Evolutionary conservation across 1,139 yeast genomes (phyloP).

Genomic region (Debaryomycetaceae sp.): DNA sequence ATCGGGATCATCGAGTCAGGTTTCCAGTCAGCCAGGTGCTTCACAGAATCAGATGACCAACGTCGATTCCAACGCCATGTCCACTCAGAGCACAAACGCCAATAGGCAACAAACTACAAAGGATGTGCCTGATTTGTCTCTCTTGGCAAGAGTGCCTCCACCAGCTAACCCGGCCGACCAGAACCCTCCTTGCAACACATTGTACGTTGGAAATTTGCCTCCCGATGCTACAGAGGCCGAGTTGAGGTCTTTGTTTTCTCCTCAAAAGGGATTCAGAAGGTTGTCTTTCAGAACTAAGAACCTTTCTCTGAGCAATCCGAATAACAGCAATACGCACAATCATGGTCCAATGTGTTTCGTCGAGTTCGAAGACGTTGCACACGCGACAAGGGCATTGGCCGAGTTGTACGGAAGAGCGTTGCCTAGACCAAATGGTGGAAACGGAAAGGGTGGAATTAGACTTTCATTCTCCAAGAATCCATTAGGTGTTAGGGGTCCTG

Average conservation of each 20-base stretch:
- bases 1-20: constrained; percentile 9
- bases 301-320: constrained; percentile 36
- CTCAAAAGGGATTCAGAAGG: constrained; percentile 90
- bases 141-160: constrained; percentile 80
- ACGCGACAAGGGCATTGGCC: constrained; percentile 90
- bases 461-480: constrained; percentile 94
- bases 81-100: constrained; percentile 4
- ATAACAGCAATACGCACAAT: constrained; percentile 39
- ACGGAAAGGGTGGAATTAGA: constrained; percentile 91
- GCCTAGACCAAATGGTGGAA: constrained; percentile 63
- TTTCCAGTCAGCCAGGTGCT: constrained; percentile 8
- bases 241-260: constrained; percentile 78
- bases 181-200: constrained; percentile 96
- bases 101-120: constrained; percentile 13
- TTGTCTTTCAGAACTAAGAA: constrained; percentile 80
- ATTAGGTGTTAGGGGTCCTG: constrained; percentile 85
- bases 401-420: constrained; percentile 86
- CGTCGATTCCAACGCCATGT: constrained; percentile 1
- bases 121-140: constrained; percentile 66
- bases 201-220: constrained; percentile 94
- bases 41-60: constrained; percentile 1
- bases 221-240: constrained; percentile 97
- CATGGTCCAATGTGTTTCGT: constrained; percentile 99
- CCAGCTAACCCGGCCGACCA: constrained; percentile 99
- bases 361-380: constrained; percentile 93